These are phyloP conservation scores for Platanthera zijinensis DNA, from an alignment of 106 monocot species.

Conservation along the genomic window DNA sequence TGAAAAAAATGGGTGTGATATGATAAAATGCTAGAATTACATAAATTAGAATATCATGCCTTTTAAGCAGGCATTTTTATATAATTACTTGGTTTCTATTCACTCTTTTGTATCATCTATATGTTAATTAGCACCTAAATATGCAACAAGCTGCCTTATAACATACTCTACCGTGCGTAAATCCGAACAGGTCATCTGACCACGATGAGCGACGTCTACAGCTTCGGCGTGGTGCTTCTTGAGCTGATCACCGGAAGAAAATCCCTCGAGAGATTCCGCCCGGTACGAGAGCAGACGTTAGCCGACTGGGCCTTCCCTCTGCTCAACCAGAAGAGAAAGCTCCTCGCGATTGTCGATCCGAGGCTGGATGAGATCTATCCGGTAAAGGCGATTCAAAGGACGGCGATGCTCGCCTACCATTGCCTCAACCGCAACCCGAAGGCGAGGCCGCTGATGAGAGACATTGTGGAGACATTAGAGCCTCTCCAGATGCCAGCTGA, in stretches of 20 bases:
- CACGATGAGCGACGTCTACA: constrained; percentile 55
- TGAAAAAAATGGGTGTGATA: no score
- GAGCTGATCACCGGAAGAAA: constrained; percentile 57
- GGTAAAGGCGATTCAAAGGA: constrained; percentile 34
- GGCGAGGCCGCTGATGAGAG: constrained; percentile 73
- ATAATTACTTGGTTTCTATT: no score
- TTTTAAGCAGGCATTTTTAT: no score
- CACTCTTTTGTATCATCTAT: no score
- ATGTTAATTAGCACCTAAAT: no score
- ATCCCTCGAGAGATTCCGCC: constrained; percentile 45
- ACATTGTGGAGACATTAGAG: constrained; percentile 46
- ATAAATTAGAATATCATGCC: no score
- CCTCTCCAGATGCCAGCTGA: constrained; percentile 41
- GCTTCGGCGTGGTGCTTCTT: constrained; percentile 63
- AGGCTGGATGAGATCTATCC: constrained; percentile 40
- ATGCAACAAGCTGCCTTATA: no score
- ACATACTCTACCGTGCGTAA: no score
- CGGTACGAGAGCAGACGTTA: constrained; percentile 38
- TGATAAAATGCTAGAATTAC: constrained; percentile 16
- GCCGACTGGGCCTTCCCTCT: constrained; percentile 50
- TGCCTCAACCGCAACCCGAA: constrained; percentile 61
- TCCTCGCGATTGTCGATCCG: constrained; percentile 39
- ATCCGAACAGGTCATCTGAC: constrained; percentile 46
- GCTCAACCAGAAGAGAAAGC: constrained; percentile 49
- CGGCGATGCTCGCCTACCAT: constrained; percentile 52